These are phyloP conservation scores for Austropuccinia psidii DNA, from an alignment of 1,284 basidiomycete genomes.

Conservation along the genomic window DNA sequence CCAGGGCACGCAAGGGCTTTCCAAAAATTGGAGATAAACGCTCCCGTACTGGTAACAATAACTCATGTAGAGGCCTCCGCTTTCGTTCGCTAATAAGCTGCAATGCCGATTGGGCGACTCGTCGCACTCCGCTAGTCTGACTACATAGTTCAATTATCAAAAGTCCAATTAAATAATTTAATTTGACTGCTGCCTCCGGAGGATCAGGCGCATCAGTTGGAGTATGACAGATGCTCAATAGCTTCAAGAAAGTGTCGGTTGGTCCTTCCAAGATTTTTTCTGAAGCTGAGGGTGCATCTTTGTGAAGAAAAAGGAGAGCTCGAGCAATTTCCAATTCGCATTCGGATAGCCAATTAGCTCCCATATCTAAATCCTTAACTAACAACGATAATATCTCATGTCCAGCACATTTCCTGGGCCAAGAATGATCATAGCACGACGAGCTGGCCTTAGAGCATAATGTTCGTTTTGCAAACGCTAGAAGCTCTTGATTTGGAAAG, in stretches of 20 bases:
- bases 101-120: conserved; percentile 75
- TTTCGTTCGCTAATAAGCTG: conserved; percentile 68
- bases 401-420: conserved; percentile 78
- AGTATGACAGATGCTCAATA: conserved; percentile 65
- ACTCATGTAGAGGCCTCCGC: conserved; percentile 64
- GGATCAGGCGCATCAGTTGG: conserved; percentile 45
- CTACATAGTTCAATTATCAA: conserved; percentile 85
- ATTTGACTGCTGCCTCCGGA: conserved; percentile 50
- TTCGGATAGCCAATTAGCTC: conserved; percentile 72
- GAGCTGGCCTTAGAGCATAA: conserved; percentile 55
- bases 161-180: conserved; percentile 63
- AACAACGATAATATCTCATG: conserved; percentile 74
- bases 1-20: conserved; percentile 91
- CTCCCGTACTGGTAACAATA: conserved; percentile 76
- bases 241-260: conserved; percentile 65
- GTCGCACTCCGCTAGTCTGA: conserved; percentile 75
- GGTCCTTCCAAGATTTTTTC: conserved; percentile 75
- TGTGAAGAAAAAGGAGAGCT: conserved; percentile 83
- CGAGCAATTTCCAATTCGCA: conserved; percentile 85
- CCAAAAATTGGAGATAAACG: conserved; percentile 85
- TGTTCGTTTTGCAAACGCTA: conserved; percentile 50
- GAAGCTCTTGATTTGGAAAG: conserved; percentile 43
- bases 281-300: conserved; percentile 87
- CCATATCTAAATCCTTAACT: conserved; percentile 62
- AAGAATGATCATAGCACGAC: conserved; percentile 78